Conservation (phyloP, 2,329 filamentous ascomycete species). For the Polytolypa hystricis region DNA sequence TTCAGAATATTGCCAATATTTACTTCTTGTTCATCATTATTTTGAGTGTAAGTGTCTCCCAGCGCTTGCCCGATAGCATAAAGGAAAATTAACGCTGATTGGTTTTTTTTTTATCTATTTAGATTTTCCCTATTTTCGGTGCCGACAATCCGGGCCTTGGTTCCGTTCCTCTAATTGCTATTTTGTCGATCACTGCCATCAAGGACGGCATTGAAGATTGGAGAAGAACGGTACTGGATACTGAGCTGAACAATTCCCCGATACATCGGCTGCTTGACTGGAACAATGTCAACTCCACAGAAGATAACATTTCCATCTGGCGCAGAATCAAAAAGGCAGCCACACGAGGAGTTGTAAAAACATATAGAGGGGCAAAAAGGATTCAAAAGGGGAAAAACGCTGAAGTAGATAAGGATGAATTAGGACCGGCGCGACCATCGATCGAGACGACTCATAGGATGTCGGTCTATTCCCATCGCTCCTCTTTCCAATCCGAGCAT, state of each 20-base stretch:
- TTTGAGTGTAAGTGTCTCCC: slow-evolving; percentile 59
- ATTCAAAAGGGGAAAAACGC: slow-evolving; percentile 39
- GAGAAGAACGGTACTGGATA: slow-evolving; percentile 80
- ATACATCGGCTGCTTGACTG: slow-evolving; percentile 82
- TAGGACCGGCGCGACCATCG: slow-evolving; percentile 45
- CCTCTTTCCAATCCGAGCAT: slow-evolving; percentile 38
- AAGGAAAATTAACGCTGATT: slow-evolving; percentile 1
- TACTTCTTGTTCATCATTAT: slow-evolving; percentile 98
- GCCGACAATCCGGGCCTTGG: slow-evolving; percentile 81
- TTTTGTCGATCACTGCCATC: slow-evolving; percentile 74
- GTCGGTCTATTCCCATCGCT: slow-evolving; percentile 45
- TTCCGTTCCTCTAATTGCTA: slow-evolving; percentile 84
- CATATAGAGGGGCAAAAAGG: slow-evolving; percentile 41
- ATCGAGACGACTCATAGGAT: slow-evolving; percentile 51
- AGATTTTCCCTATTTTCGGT: slow-evolving; percentile 97
- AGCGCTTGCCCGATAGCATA: slow-evolving; percentile 1
- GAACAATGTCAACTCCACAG: slow-evolving; percentile 85
- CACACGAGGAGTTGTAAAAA: slow-evolving; percentile 49
- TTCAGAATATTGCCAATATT: slow-evolving; percentile 96
- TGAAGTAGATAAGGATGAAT: slow-evolving; percentile 30
- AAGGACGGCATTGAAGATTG: slow-evolving; percentile 97
- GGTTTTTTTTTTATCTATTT: slow-evolving; percentile 17
- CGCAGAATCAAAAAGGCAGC: slow-evolving; percentile 82
- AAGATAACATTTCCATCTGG: slow-evolving; percentile 78
- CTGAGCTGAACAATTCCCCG: slow-evolving; percentile 88